phyloP scores from a whole-genome alignment of 306 rosid genomes.

The Carpinus viminea region DNA sequence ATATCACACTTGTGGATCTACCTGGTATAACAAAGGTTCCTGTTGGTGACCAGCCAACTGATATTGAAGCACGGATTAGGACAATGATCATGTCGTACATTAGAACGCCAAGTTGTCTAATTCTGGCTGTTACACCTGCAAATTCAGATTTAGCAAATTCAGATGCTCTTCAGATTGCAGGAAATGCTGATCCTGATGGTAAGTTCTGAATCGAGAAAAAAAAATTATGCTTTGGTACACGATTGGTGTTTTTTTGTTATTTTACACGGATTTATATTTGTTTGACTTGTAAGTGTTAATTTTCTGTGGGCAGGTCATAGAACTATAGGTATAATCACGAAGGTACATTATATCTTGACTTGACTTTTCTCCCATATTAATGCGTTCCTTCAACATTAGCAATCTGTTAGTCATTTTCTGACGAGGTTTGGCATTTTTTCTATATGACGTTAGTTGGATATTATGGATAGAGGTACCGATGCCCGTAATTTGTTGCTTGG shows the following conservation, averaged over 20 bases:
- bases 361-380: background rate
- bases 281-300: conserved; percentile 14
- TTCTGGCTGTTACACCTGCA: conserved; percentile 96
- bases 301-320: conserved; percentile 69
- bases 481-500: conserved; percentile 94
- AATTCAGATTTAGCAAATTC: conserved; percentile 98
- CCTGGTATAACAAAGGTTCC: conserved; percentile 99
- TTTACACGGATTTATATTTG: conserved; percentile 5
- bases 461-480: conserved; percentile 99
- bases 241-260: background rate
- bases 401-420: background rate
- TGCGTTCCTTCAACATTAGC: conserved; percentile 11
- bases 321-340: conserved; percentile 94
- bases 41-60: conserved; percentile 98
- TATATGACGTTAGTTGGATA: conserved; percentile 65
- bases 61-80: conserved; percentile 92
- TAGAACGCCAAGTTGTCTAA: conserved; percentile 81
- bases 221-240: conserved; percentile 23
- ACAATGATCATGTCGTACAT: conserved; percentile 98
- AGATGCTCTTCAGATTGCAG: conserved; percentile 99
- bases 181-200: conserved; percentile 99
- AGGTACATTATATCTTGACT: conserved; percentile 51
- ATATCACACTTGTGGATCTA: conserved; percentile 94
- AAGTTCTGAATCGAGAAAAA: conserved; percentile 12
- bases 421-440: conserved; percentile 12